Conservation (phyloP, 257 asterid genomes). For the Prunella vulgaris region DNA sequence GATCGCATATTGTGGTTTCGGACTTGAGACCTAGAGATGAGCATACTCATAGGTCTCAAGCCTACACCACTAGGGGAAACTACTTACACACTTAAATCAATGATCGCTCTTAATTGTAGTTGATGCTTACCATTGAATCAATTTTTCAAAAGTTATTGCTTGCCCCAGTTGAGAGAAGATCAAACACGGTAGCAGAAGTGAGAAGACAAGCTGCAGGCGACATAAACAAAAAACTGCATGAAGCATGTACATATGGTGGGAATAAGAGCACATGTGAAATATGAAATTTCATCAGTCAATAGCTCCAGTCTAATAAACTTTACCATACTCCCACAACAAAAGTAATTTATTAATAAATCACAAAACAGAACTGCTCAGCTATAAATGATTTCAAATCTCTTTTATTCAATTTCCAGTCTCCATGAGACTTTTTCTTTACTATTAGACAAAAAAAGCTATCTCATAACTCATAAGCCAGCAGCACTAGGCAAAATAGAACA, state of each 20-base stretch:
- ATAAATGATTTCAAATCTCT: conserved; percentile 1
- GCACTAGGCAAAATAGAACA: background rate
- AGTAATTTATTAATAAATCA: background rate
- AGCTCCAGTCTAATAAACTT: background rate
- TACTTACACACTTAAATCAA: conserved; percentile 8
- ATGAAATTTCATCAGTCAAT: background rate
- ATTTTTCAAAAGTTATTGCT: conserved; percentile 70
- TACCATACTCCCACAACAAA: background rate
- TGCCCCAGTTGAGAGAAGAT: conserved; percentile 95
- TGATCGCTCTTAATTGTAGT: background rate
- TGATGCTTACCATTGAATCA: conserved; percentile 64
- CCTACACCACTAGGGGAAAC: too few relatives aligned
- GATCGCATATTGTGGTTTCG: too few relatives aligned
- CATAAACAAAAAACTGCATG: background rate
- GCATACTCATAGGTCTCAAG: too few relatives aligned
- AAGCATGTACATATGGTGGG: background rate
- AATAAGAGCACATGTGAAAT: conserved; percentile 12
- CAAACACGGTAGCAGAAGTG: conserved; percentile 95
- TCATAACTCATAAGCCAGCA: background rate
- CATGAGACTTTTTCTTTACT: background rate
- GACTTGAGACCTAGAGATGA: too few relatives aligned
- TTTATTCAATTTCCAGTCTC: background rate
- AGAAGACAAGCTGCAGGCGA: conserved; percentile 77
- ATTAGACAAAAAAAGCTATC: background rate
- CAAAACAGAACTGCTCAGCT: background rate